These are phyloP conservation scores for Rasamsonia emersonii DNA, from an alignment of 2,329 filamentous ascomycete species.

Conservation along the genomic window DNA sequence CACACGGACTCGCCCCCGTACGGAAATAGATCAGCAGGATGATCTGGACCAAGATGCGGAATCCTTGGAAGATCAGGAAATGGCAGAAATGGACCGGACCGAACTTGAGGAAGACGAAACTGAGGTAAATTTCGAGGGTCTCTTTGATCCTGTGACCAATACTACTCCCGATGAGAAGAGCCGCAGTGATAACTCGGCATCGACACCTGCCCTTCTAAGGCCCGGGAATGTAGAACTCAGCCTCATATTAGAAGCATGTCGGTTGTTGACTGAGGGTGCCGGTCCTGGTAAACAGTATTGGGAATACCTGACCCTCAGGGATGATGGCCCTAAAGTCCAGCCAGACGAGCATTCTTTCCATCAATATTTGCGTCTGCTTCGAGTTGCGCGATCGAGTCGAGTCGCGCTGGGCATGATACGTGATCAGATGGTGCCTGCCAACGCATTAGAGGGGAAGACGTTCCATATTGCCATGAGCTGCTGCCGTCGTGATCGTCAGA, in stretches of 20 bases:
- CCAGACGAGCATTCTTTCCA: conserved; percentile 68
- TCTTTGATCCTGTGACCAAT: conserved; percentile 28
- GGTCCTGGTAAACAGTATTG: conserved; percentile 67
- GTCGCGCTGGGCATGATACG: conserved; percentile 53
- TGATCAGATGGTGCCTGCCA: conserved; percentile 40
- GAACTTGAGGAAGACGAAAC: conserved; percentile 16
- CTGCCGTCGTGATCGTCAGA: conserved; percentile 69
- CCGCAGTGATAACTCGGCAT: too few species aligned
- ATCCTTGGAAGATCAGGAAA: conserved; percentile 9
- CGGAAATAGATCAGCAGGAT: neutral
- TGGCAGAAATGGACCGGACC: conserved; percentile 6
- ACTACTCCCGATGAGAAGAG: conserved; percentile 4
- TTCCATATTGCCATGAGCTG: conserved; percentile 66
- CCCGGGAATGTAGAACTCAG: conserved; percentile 55
- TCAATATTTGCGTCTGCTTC: conserved; percentile 59
- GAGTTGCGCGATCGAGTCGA: conserved; percentile 56
- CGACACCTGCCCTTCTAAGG: conserved; percentile 29
- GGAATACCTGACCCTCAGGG: conserved; percentile 54
- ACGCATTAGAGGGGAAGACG: conserved; percentile 41
- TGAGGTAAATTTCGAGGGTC: conserved; percentile 18
- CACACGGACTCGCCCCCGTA: conserved; percentile 17
- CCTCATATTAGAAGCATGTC: conserved; percentile 57
- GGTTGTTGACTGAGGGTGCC: conserved; percentile 48
- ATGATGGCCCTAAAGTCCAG: conserved; percentile 44
- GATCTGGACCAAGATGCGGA: conserved; percentile 4